Percentiles rank a stretch among this genome's conserved stretches.
Conservation (phyloP, 768 basidiomycete genomes). For the Lentinula guzmanii region DNA sequence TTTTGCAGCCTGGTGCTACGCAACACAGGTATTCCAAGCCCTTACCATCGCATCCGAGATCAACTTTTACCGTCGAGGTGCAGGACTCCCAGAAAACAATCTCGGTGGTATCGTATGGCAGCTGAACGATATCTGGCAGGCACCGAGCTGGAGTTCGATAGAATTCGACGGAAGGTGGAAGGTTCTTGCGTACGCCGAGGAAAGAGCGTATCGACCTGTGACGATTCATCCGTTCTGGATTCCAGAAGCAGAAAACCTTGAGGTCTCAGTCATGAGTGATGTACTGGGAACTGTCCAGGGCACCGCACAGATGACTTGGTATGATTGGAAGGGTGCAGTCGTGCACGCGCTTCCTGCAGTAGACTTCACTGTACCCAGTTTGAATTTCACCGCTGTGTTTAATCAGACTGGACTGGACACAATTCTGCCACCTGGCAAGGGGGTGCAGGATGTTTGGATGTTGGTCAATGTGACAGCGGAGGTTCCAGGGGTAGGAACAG, state of each 20-base stretch:
- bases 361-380: slow-evolving; percentile 35
- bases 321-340: slow-evolving; percentile 43
- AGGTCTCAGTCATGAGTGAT: slow-evolving; percentile 48
- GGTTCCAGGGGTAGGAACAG: slow-evolving; percentile 26
- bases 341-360: slow-evolving; percentile 28
- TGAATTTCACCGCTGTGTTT: slow-evolving; percentile 45
- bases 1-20: slow-evolving; percentile 60
- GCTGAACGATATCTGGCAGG: slow-evolving; percentile 59
- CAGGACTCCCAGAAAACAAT: slow-evolving; percentile 52
- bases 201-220: slow-evolving; percentile 38
- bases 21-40: slow-evolving; percentile 55
- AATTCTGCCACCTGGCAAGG: slow-evolving; percentile 38
- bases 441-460: slow-evolving; percentile 43
- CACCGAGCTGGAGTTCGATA: slow-evolving; percentile 47
- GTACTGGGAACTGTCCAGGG: slow-evolving; percentile 38
- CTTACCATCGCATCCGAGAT: slow-evolving; percentile 57
- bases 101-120: slow-evolving; percentile 56
- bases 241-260: slow-evolving; percentile 37
- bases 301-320: slow-evolving; percentile 48
- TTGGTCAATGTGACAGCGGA: slow-evolving; percentile 43
- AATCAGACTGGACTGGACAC: slow-evolving; percentile 31
- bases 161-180: slow-evolving; percentile 60
- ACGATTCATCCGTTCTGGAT: slow-evolving; percentile 54
- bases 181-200: slow-evolving; percentile 46
- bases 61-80: slow-evolving; percentile 55